These are phyloP conservation scores for Cryphonectria naterciae DNA, from an alignment of 2,329 filamentous ascomycete genomes.

Conservation along the genomic window DNA sequence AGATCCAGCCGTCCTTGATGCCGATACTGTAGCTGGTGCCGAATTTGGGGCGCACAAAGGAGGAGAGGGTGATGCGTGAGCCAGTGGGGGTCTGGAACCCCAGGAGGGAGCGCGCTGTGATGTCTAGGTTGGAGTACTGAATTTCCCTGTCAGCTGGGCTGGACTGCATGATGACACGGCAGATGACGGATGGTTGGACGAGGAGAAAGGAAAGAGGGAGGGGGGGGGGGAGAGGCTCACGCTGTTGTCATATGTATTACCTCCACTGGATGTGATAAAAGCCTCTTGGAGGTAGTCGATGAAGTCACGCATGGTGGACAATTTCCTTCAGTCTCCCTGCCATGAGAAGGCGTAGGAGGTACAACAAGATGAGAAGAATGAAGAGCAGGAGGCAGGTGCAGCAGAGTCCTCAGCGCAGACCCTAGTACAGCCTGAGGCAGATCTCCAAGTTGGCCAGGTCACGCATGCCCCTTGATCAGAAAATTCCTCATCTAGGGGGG, in stretches of 20 bases:
- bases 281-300: slow-evolving; percentile 28
- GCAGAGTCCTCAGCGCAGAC: neutral
- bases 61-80: slow-evolving; percentile 83
- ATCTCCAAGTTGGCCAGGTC: neutral
- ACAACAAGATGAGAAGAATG: neutral
- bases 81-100: slow-evolving; percentile 87
- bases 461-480: neutral
- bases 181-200: too few species aligned
- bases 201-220: neutral
- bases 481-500: neutral
- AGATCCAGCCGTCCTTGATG: slow-evolving; percentile 93
- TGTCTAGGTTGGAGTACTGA: slow-evolving; percentile 51
- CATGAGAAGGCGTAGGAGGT: neutral
- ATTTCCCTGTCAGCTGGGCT: neutral
- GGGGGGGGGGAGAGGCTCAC: slow-evolving; percentile 5
- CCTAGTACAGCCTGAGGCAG: neutral
- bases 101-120: slow-evolving; percentile 57
- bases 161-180: neutral
- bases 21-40: slow-evolving; percentile 93
- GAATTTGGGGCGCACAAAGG: slow-evolving; percentile 89
- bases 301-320: slow-evolving; percentile 26
- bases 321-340: neutral
- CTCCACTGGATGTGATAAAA: slow-evolving; percentile 29
- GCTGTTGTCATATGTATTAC: slow-evolving; percentile 29
- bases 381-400: neutral